Base-by-base conservation (phyloP, 768 basidiomycete species). In the Baorangia bicolor region DNA sequence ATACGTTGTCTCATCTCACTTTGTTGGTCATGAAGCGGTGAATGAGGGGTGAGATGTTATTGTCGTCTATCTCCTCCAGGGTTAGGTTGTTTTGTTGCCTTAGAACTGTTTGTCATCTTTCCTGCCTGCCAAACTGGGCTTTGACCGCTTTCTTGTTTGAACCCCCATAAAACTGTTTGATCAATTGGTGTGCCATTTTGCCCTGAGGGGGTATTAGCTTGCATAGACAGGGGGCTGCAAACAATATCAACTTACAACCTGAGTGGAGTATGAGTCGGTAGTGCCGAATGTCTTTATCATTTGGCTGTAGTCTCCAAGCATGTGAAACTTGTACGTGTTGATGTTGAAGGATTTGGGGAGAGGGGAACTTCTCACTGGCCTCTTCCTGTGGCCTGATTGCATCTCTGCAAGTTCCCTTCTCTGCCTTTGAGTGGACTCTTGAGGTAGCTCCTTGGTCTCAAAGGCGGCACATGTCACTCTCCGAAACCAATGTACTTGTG, bases 271-370 rank as follows among this genome's bases (percentile, higher is more conserved):
- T 59, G 52, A 62, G 49, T 71, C 70, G 2, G 55, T 67, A 0
- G 70, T 66, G 2, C 69, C 60, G 43, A 68, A 66, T 3, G 49
- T 28, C 5, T 30, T 39, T 23, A 72, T 68, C 1, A 58, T 64
- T 3, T 18, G 12, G 0, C 34, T 34, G 55, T 2, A 69, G 50
- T 73, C 67, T 0, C 66, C 65, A 1, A 70, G 41, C 1, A 62
- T 60, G 39, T 73, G 72, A 21, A 64, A 59, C 50, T 70, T 72
- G 50, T 71, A 72, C 0, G 66, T 73, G 5, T 53, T 49, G 18
- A 70, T 45, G 37, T 70, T 72, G 38, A 70, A 61, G 0, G 13
- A 47, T 46, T 64, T 69, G 0, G 33, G 27, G 1, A 47, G 33
- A 9, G 20, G 5, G 1, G 8, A 13, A 41, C 28, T 23, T 4